A percentile compares a stretch with the other conserved stretches of the same genome.
Evolutionary conservation across 148 eudicot species (phyloP).

Genomic region (Chenopodium quinoa): DNA sequence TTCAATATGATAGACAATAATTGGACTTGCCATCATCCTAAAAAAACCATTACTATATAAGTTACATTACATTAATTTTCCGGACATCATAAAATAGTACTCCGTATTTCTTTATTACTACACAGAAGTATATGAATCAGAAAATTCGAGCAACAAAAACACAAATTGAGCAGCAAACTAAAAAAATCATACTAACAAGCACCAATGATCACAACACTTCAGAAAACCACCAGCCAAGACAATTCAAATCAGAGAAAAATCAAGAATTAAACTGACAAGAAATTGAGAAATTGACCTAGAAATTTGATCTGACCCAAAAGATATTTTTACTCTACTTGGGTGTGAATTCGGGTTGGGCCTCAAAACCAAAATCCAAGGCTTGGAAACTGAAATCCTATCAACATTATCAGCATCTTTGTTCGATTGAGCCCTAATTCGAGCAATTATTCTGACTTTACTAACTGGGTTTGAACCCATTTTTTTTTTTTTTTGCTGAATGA

Average conservation of each 20-base stretch:
- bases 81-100: too few relatives aligned
- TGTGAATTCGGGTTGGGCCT: conserved; percentile 31
- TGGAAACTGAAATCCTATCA: conserved; percentile 13
- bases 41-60: too few relatives aligned
- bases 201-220: neutral
- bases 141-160: neutral
- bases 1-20: too few relatives aligned
- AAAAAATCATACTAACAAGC: neutral
- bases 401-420: conserved; percentile 29
- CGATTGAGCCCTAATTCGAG: conserved; percentile 43
- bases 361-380: conserved; percentile 45
- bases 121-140: neutral
- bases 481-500: neutral
- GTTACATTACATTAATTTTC: too few relatives aligned
- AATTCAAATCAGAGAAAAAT: neutral
- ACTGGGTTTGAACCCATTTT: conserved; percentile 26
- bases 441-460: conserved; percentile 50
- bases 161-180: conserved; percentile 1
- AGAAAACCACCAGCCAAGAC: neutral
- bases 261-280: neutral
- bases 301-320: conserved; percentile 41
- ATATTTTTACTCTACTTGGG: conserved; percentile 38
- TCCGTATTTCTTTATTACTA: too few relatives aligned
- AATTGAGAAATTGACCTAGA: conserved; percentile 33
- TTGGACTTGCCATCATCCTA: too few relatives aligned